Evolutionary conservation across 371 early-diverging fungal species (phyloP), one percentile per base, ranked within the genome.

Genomic region (Mortierella sp.): DNA sequence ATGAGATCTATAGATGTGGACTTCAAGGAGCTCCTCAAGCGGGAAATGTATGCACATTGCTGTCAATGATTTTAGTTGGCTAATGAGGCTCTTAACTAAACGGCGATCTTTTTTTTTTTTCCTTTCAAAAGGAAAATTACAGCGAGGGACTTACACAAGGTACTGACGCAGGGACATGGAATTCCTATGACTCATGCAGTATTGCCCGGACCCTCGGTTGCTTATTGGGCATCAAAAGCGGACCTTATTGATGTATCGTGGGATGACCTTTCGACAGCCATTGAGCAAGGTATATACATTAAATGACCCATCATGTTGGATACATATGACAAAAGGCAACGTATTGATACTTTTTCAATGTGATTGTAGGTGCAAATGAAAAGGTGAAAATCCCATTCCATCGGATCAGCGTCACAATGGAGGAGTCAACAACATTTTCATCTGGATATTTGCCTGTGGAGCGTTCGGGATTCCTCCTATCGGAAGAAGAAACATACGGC

Each of bases 101-200:
- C 13, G 36, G 32, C 15, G 19, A 15, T 19, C 15, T 38, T 60
- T 40, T 28, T 38, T 60, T 40, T 60, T 21, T 36, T 28, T 58
- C 16, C 7, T 58, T 10, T 16, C 58, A 41, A 58, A 58, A 48
- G 40, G 59, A 40, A 9, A 0, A 40, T 62, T 15, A 58, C 66
- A 36, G 67, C 48, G 32, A 58, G 70, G 22, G 78, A 90, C 52
- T 58, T 86, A 16, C 73, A 72, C 28, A 69, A 64, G n/a, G 84
- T 89, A 0, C 65, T 90, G 16, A 80, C 84, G 64, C 85, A 88
- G 68, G 90, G 89, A 0, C 90, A 89, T 57, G 90, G 90, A 47
- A 76, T 90, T 9, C 90, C 90, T 13, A 82, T 82, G 59, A 77
- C 84, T 19, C 86, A 90, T 52, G 63, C 87, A 16, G 85, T 83